Base-by-base conservation (phyloP, 768 basidiomycete genomes). In the Tubosaeta sp. region DNA sequence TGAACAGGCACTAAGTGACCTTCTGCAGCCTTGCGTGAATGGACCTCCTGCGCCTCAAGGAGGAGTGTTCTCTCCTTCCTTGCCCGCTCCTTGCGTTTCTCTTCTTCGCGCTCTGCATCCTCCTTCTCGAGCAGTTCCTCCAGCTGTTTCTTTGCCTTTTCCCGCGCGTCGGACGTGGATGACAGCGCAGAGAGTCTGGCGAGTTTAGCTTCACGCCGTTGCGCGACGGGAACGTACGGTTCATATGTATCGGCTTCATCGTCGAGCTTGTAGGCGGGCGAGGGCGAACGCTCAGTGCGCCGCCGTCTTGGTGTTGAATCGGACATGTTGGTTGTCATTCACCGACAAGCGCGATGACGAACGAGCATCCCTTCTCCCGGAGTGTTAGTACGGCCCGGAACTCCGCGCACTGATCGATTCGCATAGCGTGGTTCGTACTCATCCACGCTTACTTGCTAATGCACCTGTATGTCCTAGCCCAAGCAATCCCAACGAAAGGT, bases 11-110 rank as follows among this genome's bases (percentile, higher is more conserved):
- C 33, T 38, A 16, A 64, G 72, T 43, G 49, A 91, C 92, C 88
- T 74, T 95, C 90, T 49, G 76, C 78, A 5, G 88, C 91, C 70
- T 86, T 91, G 68, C 78, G 78, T 25, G 79, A 78, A 63, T 95
- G 92, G 31, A 98, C 95, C 65, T 98, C 95, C 70, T 97, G 93
- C 1, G 97, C 97, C 67, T 97, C 94, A 63, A 93, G 69, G 46
- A 99, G 72, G 44, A 99, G 71, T 0, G 94, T 97, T 60, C 92
- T 74, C 72, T 95, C 92, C 67, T 84, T 87, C 55, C 95, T 72
- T 17, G 83, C 80, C 62, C 79, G 84, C 66, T 95, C 92, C 59
- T 80, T 80, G 32, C 76, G 75, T 48, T 74, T 68, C 65, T 95
- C 90, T 62, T 92, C 89, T 60, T 93, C 91, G 45, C 83, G 80